These are phyloP conservation scores for Phalaenopsis equestris DNA, from an alignment of 106 monocot genomes.

Conservation along the genomic window DNA sequence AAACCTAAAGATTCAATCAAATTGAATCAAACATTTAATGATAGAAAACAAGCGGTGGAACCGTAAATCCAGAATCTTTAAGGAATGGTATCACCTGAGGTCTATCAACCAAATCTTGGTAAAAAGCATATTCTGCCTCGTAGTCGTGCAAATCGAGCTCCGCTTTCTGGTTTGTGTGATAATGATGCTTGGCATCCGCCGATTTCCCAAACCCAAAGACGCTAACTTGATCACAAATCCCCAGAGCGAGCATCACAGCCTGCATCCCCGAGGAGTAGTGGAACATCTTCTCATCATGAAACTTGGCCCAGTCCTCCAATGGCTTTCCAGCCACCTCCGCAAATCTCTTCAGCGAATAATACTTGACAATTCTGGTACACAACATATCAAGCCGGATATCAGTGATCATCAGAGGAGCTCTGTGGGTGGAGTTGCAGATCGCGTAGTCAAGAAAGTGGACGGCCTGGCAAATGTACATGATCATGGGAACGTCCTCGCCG, in stretches of 20 bases:
- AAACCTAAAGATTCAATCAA: background rate
- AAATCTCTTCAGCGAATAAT: constrained; percentile 64
- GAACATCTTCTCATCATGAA: constrained; percentile 49
- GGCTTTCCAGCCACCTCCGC: constrained; percentile 32
- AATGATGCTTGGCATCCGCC: constrained; percentile 63
- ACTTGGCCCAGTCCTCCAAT: constrained; percentile 42
- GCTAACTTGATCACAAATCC: constrained; percentile 55
- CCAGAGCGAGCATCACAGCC: constrained; percentile 65
- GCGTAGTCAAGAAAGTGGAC: constrained; percentile 61
- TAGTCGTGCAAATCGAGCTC: constrained; percentile 88
- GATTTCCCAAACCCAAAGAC: constrained; percentile 88
- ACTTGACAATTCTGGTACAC: constrained; percentile 60
- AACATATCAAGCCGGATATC: constrained; percentile 58
- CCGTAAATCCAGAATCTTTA: constrained; percentile 38
- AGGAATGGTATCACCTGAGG: constrained; percentile 65
- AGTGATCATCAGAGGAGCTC: constrained; percentile 44
- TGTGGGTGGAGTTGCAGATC: constrained; percentile 45
- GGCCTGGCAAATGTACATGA: constrained; percentile 77
- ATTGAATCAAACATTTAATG: constrained; percentile 10
- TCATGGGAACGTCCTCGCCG: constrained; percentile 43
- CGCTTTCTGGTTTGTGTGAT: constrained; percentile 79
- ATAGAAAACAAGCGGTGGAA: constrained; percentile 56
- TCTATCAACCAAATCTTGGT: constrained; percentile 41
- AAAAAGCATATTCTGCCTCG: constrained; percentile 77
- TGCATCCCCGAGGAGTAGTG: constrained; percentile 91